These are phyloP conservation scores for Tolypocladium pustulatum DNA, from an alignment of 2,329 filamentous ascomycete species.

Conservation along the genomic window DNA sequence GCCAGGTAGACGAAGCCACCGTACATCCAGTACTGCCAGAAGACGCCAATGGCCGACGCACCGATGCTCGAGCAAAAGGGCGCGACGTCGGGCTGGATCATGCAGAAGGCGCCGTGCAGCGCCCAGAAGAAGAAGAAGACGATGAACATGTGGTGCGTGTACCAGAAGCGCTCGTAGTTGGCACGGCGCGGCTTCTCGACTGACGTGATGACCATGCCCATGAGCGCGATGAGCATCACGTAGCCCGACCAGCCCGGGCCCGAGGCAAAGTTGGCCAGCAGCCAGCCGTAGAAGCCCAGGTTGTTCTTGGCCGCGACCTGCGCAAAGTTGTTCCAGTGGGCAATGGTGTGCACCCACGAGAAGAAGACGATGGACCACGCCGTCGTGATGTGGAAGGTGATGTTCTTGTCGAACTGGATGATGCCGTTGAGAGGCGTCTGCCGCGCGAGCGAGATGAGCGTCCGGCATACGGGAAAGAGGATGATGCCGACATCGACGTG, in stretches of 20 bases:
- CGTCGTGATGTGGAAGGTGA: conserved; percentile 76
- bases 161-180: conserved; percentile 87
- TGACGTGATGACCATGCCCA: conserved; percentile 69
- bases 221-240: conserved; percentile 69
- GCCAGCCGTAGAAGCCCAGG: conserved; percentile 67
- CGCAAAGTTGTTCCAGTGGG: conserved; percentile 81
- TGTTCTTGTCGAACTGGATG: conserved; percentile 83
- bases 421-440: conserved; percentile 78
- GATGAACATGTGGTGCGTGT: conserved; percentile 80
- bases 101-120: conserved; percentile 81
- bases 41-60: conserved; percentile 58
- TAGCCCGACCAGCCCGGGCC: conserved; percentile 82
- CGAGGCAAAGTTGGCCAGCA: conserved; percentile 66
- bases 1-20: conserved; percentile 70
- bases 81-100: conserved; percentile 76
- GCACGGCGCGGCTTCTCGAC: conserved; percentile 67
- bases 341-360: conserved; percentile 76
- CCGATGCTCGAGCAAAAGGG: conserved; percentile 66
- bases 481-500: conserved; percentile 76
- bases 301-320: conserved; percentile 65
- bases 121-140: conserved; percentile 87
- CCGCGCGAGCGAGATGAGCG: conserved; percentile 68
- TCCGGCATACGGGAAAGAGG: conserved; percentile 73
- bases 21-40: conserved; percentile 87
- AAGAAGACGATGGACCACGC: conserved; percentile 86